phyloP scores from a whole-genome alignment of 148 eudicot genomes.

The Camellia lanceoleosa region DNA sequence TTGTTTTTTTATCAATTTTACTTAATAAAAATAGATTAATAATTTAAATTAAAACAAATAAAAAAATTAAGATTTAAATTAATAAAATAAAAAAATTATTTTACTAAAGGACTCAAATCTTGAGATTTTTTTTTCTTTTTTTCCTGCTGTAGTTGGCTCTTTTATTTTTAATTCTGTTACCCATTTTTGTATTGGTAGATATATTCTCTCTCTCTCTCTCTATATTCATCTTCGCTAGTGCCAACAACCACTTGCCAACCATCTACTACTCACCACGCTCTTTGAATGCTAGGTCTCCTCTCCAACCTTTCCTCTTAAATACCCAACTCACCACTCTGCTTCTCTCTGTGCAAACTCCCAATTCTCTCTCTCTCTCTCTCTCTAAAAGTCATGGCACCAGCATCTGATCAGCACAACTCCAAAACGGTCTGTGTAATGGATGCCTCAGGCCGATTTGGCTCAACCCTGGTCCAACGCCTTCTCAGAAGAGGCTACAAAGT shows the following conservation, averaged over 20 bases:
- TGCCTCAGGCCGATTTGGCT: slow-evolving; percentile 65
- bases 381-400: slow-evolving; percentile 35
- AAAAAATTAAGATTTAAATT: too few species aligned
- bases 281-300: slow-evolving; percentile 44
- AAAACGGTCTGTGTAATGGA: slow-evolving; percentile 79
- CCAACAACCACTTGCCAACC: slow-evolving; percentile 23
- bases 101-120: too few species aligned
- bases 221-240: not conserved
- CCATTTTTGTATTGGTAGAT: not conserved
- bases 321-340: not conserved
- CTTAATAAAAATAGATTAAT: too few species aligned
- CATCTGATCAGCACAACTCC: slow-evolving; percentile 27
- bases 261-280: slow-evolving; percentile 31
- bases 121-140: too few species aligned
- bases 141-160: too few species aligned
- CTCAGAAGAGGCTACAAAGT: slow-evolving; percentile 67
- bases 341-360: not conserved
- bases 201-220: not conserved
- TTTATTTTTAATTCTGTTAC: too few species aligned
- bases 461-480: slow-evolving; percentile 56
- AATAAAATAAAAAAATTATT: too few species aligned
- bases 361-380: not conserved
- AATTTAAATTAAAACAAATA: too few species aligned
- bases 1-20: too few species aligned
- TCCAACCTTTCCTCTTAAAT: not conserved